Evolutionary conservation across 208 protist species (phyloP), one percentile per base, ranked within the genome.

Genomic region (Phytomonas sp.): DNA sequence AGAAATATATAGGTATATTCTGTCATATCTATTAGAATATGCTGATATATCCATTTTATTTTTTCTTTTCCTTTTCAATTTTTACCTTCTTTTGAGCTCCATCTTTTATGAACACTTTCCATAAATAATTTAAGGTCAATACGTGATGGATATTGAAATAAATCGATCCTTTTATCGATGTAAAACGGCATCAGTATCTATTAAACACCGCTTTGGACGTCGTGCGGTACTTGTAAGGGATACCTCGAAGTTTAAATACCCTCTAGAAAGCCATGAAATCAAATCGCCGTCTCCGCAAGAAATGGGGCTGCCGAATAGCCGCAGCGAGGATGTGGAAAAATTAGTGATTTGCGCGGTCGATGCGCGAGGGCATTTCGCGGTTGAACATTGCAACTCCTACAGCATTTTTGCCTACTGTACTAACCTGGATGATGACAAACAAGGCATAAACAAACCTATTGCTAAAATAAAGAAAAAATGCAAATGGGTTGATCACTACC

Each of bases 271-370:
- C 64, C 34, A 69, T 29, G 60, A 52, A 59, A 26, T 72, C 34
- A 10, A 19, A 29, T 26, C 29, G 10, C 7, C 29, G 3, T 10
- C 26, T 30, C 26, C 56, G 11, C 56, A 26, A 10, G 56, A 61
- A 26, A 61, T 31, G 10, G 26, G 11, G 10, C 29, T 10, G 4
- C 56, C 2, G 2, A 61, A 61, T 0, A 64, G 16, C 23, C 23
- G 29, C 65, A 66, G 34, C 37, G 45, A 33, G 7, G 63, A 30
- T 32, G 32, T 71, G 36, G 62, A 31, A 5, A 32, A 42, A 12
- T 69, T 75, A 29, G 73, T 76, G 14, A 82, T 91, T 29, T 73
- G 78, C 11, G 77, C 86, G 5, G 82, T 88, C 36, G 80, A 91
- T 61, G 74, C 76, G 19, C 61, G 63, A 5, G 86, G 86, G 3